Base-by-base conservation (phyloP, 768 basidiomycete genomes). In the Cystofilobasidium capitatum region DNA sequence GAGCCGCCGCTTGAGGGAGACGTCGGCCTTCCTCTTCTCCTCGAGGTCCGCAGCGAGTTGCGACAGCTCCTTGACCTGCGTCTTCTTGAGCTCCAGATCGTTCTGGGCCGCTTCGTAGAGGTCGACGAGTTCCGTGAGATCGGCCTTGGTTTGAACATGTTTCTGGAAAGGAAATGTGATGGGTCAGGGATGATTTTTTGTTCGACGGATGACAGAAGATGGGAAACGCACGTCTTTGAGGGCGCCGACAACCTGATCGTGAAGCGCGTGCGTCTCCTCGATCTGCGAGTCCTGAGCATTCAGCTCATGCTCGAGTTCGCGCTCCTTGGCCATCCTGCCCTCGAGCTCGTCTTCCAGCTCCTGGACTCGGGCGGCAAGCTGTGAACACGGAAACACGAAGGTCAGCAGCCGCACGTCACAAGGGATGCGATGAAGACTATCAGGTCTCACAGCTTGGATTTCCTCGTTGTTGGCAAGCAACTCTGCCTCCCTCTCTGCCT, bases 331-430 rank as follows among this genome's bases (percentile, higher is more conserved):
- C 51, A 74, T 72, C 40, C 75, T 71, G 35, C 76, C 81, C 70
- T 93, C 90, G 62, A 86, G 83, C 73, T 91, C 88, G 69, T 94
- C 90, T 74, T 98, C 94, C 0, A 94, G 82, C 51, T 84, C 79
- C 76, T 88, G 91, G 12, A 96, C 83, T 63, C 80, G 79, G 69
- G 89, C 86, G 7, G 89, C 84, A 37, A 78, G 75, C 79, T 79
- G 68, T 14, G 2, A 22, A 14, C 51, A 55, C 22, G 24, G 6
- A 8, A 13, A 20, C 9, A 24, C 8, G 24, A 40, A 29, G 35
- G 35, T 49, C 39, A 69, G 26, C 8, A 14, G 31, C 17, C 7
- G 36, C 13, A 42, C 4, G 12, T 37, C 31, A 31, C 13, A 29
- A 3, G 22, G 16, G n/a, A 44, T 35, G 14, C 20, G 42, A 29